Evolutionary conservation across 2,329 filamentous ascomycete species (phyloP), one percentile per base, ranked within the genome.

Genomic region (Fusarium sp.): DNA sequence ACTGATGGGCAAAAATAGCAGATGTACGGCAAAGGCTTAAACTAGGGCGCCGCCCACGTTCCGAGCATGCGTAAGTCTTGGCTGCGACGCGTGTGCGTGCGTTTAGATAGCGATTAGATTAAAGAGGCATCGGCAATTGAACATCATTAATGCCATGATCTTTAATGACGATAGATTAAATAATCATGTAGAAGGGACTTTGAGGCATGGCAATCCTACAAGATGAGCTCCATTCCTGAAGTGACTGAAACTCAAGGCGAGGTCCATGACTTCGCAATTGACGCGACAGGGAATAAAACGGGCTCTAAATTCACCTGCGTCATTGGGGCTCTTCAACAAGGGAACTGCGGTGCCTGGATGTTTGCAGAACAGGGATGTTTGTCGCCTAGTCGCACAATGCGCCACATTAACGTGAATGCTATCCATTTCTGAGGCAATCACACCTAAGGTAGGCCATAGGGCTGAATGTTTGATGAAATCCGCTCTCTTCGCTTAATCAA

Each of bases 241-340:
- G 31, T 15, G 9, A 52, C 49, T 52, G 9, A 20, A 52, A 2
- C 33, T 31, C 17, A 3, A 2, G 7, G 4, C 17, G 0, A 18
- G 6, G 6, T 27, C 2, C 14, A 8, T 10, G 14, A 4, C 49
- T 2, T 4, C 2, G 4, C 3, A 1, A 52, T 20, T 20, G 6
- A 2, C 14, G 47, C 7, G 12, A 18, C 8, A 18, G 0, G 4
- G 3, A 3, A 52, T 0, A 25, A 0, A 20, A 20, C 20, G 3
- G 0, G 12, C 0, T 6, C 0, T 5, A 7, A 9, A n/a, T 38
- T 27, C 0, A 0, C 13, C 4, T 53, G 49, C 49, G 1, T 27
- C 6, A 20, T 5, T 20, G 49, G n/a, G 2, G 1, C 49, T 1
- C 49, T 52, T 52, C 13, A 27, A 38, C 15, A 4, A 20, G 14